Evolutionary conservation across 345 rosid genomes (phyloP).

Genomic region (Salix caprea): DNA sequence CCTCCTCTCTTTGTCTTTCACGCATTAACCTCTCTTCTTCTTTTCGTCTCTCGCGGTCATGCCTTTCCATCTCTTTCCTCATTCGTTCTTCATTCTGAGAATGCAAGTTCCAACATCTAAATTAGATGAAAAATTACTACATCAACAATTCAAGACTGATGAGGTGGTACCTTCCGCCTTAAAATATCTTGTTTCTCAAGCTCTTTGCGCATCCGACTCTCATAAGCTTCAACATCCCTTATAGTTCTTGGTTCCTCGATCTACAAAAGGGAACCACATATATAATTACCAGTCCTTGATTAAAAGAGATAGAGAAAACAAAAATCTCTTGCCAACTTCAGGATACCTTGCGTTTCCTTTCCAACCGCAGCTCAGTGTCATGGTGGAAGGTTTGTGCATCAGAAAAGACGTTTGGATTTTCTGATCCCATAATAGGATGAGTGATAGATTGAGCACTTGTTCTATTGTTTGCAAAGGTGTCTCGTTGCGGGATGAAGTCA

Average conservation of each 20-base stretch:
- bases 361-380: constrained; percentile 36
- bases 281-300: constrained; percentile 5
- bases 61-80: constrained; percentile 87
- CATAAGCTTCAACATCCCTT: constrained; percentile 70
- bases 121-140: constrained; percentile 2
- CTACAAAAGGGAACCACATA: constrained; percentile 39
- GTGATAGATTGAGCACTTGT: constrained; percentile 30
- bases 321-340: neutral
- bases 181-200: constrained; percentile 63
- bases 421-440: constrained; percentile 35
- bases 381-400: constrained; percentile 36
- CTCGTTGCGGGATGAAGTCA: constrained; percentile 40
- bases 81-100: constrained; percentile 77
- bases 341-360: constrained; percentile 58
- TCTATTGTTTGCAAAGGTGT: constrained; percentile 40
- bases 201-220: constrained; percentile 61
- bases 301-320: constrained; percentile 5
- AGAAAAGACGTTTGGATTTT: constrained; percentile 37
- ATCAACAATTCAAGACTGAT: constrained; percentile 9
- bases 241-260: constrained; percentile 57
- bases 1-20: constrained; percentile 93
- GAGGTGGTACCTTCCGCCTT: constrained; percentile 64
- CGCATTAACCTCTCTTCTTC: constrained; percentile 96
- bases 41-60: constrained; percentile 90
- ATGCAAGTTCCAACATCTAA: constrained; percentile 25